Evolutionary conservation across 805 yeast genomes (phyloP).

Genomic region (Teunomyces funiuensis): DNA sequence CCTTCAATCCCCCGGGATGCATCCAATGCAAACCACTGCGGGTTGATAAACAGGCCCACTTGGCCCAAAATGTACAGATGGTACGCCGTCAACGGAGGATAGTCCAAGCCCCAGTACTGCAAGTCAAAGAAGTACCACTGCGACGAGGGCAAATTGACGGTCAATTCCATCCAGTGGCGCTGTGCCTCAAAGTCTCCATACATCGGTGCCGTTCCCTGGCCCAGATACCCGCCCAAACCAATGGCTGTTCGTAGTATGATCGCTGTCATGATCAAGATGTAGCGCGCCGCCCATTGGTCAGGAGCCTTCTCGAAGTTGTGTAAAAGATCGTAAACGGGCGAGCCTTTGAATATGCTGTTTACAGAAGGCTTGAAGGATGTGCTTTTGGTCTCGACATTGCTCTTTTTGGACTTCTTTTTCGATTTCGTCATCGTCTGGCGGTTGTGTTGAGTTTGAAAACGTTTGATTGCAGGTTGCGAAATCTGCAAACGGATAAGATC

Average conservation of each 20-base stretch:
- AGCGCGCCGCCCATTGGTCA: slow-evolving; percentile 88
- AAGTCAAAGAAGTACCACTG: slow-evolving; percentile 90
- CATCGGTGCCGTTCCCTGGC: slow-evolving; percentile 69
- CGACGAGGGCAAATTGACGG: slow-evolving; percentile 67
- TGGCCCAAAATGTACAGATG: slow-evolving; percentile 82
- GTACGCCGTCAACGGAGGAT: slow-evolving; percentile 94
- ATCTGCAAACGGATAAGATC: background rate
- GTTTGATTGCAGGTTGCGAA: slow-evolving; percentile 4
- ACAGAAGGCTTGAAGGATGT: background rate
- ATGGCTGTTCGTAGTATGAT: slow-evolving; percentile 78
- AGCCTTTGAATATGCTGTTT: slow-evolving; percentile 38
- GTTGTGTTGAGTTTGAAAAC: background rate
- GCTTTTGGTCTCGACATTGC: background rate
- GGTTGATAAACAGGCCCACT: slow-evolving; percentile 63
- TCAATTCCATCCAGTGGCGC: slow-evolving; percentile 96
- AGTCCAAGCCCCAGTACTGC: slow-evolving; percentile 94
- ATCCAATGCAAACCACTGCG: slow-evolving; percentile 74
- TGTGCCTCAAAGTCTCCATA: slow-evolving; percentile 98
- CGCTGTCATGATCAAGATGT: slow-evolving; percentile 70
- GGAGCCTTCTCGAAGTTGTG: slow-evolving; percentile 76
- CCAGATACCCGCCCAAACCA: slow-evolving; percentile 88
- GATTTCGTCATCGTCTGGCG: slow-evolving; percentile 9
- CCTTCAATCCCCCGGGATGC: slow-evolving; percentile 75
- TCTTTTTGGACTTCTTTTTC: slow-evolving; percentile 11
- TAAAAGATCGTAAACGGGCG: slow-evolving; percentile 79